Conservation (phyloP, 371 early-diverging fungal genomes). For the Mucor mucedo region DNA sequence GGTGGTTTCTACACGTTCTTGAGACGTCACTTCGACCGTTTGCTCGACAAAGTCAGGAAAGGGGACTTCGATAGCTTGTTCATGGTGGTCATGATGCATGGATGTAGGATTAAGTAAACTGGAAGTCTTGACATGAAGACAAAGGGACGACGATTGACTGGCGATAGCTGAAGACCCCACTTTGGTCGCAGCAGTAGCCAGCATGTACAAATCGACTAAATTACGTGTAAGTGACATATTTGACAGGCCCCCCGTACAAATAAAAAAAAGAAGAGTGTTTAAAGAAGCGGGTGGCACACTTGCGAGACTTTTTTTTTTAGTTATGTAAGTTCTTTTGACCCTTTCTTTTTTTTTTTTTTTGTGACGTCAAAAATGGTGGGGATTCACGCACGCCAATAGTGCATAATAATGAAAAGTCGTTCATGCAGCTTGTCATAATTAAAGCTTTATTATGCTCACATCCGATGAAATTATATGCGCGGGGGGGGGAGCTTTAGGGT, state of each 20-base stretch:
- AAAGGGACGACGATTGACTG: conserved; percentile 38
- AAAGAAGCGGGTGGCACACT: too few species aligned
- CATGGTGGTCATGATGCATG: neutral
- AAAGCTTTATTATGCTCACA: too few species aligned
- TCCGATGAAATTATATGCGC: too few species aligned
- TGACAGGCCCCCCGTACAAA: conserved; percentile 12
- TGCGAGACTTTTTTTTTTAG: too few species aligned
- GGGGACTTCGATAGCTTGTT: conserved; percentile 14
- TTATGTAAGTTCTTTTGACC: too few species aligned
- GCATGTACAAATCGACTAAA: conserved; percentile 42
- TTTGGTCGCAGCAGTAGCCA: conserved; percentile 40
- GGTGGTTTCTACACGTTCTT: neutral
- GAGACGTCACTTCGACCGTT: neutral
- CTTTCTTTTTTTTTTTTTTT: neutral
- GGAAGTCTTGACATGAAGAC: conserved; percentile 49
- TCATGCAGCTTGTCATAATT: too few species aligned
- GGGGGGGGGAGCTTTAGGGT: too few species aligned
- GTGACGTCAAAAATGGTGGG: conserved; percentile 16
- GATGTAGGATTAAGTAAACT: conserved; percentile 49
- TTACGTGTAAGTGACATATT: conserved; percentile 42
- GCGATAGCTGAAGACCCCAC: conserved; percentile 33
- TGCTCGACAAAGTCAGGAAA: conserved; percentile 12
- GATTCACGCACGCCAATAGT: neutral
- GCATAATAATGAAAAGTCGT: neutral
- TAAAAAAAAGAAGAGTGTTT: neutral